These are phyloP conservation scores for Flaveria ramosissima DNA, from an alignment of 129 eudicot genomes.

Conservation along the genomic window DNA sequence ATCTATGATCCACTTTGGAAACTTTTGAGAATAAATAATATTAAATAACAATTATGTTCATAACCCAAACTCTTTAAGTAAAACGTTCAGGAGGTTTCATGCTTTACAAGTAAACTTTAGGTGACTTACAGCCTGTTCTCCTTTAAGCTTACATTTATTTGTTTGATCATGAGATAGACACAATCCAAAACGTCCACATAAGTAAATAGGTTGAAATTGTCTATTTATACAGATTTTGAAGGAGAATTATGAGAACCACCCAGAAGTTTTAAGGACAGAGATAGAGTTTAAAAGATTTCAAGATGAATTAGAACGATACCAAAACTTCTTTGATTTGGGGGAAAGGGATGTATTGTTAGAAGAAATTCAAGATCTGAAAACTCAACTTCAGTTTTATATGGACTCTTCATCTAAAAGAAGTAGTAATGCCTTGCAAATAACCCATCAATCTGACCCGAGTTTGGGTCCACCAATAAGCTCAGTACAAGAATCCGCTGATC, in stretches of 20 bases:
- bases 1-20: background rate
- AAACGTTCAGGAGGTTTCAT: too few relatives aligned
- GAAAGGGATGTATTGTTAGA: conserved; percentile 86
- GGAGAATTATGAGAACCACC: conserved; percentile 82
- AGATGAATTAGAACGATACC: conserved; percentile 79
- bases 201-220: background rate
- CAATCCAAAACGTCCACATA: background rate
- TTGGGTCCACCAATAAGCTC: conserved; percentile 42
- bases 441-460: conserved; percentile 59
- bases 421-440: conserved; percentile 48
- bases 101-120: background rate
- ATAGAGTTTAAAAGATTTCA: conserved; percentile 73
- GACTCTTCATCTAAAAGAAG: conserved; percentile 56
- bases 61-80: background rate
- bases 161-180: too few relatives aligned
- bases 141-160: background rate
- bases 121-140: background rate
- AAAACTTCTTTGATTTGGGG: conserved; percentile 87
- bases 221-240: conserved; percentile 56
- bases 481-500: conserved; percentile 46
- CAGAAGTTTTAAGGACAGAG: conserved; percentile 68
- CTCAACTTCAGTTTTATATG: conserved; percentile 71
- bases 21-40: background rate
- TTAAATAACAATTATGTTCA: too few relatives aligned
- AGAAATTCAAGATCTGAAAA: conserved; percentile 80